phyloP scores from a whole-genome alignment of 2,329 filamentous ascomycete genomes.

The Aspergillus pseudoterreus region DNA sequence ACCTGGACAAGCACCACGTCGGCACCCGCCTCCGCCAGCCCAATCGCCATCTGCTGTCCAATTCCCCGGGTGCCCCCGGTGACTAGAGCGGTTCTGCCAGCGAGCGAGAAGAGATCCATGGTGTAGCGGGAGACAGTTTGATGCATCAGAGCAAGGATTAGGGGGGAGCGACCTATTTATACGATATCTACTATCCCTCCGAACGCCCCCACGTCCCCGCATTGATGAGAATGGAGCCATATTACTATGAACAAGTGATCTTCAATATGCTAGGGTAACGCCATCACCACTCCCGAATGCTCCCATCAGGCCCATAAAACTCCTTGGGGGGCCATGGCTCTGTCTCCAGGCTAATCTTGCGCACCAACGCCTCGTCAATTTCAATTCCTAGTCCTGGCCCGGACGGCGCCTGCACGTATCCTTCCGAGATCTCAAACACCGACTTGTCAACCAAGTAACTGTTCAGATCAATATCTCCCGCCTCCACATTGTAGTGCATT shows the following conservation, averaged over 20 bases:
- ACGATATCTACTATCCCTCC: not conserved
- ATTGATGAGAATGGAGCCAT: not conserved
- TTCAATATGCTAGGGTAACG: no score
- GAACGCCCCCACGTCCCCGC: slow-evolving; percentile 3
- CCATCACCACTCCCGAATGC: slow-evolving; percentile 11
- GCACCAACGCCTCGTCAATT: slow-evolving; percentile 65
- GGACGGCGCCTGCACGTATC: slow-evolving; percentile 1
- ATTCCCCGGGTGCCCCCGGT: slow-evolving; percentile 38
- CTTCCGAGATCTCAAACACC: slow-evolving; percentile 42
- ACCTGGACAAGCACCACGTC: slow-evolving; percentile 28
- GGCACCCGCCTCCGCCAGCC: slow-evolving; percentile 34
- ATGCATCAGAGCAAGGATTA: not conserved
- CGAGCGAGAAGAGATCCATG: slow-evolving; percentile 22
- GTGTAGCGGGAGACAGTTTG: not conserved
- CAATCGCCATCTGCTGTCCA: slow-evolving; percentile 33
- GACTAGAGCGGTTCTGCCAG: slow-evolving; percentile 29
- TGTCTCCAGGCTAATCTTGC: slow-evolving; percentile 44
- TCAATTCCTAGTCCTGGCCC: slow-evolving; percentile 57
- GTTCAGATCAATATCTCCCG: slow-evolving; percentile 16
- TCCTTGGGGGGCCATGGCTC: slow-evolving; percentile 6
- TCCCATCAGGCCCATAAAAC: slow-evolving; percentile 11
- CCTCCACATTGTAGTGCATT: slow-evolving; percentile 70
- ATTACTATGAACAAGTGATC: no score
- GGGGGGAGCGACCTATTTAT: not conserved
- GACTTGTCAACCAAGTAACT: slow-evolving; percentile 62